These are phyloP conservation scores for Podila clonocystis DNA, from an alignment of 192 early-diverging fungal species.

Conservation along the genomic window DNA sequence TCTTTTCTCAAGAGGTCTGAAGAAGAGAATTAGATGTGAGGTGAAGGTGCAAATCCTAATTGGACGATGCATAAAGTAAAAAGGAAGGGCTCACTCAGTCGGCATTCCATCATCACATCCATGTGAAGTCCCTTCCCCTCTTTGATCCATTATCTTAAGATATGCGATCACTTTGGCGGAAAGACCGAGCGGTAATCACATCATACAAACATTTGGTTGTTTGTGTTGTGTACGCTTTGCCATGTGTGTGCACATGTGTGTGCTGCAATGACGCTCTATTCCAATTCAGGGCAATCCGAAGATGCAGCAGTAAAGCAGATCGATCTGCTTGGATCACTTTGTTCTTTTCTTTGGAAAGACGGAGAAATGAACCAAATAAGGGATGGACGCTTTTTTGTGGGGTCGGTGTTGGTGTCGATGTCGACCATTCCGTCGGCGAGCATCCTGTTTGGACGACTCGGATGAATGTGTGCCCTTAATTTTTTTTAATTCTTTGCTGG, in stretches of 20 bases:
- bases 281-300: slow-evolving; percentile 47
- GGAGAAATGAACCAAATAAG: too few relatives aligned
- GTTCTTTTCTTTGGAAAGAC: slow-evolving; percentile 8
- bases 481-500: too few relatives aligned
- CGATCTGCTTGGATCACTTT: too few relatives aligned
- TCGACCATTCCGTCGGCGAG: slow-evolving; percentile 20
- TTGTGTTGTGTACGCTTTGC: neutral
- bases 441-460: slow-evolving; percentile 18
- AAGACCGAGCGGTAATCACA: neutral
- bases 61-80: neutral
- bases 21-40: neutral
- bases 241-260: neutral
- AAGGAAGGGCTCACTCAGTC: slow-evolving; percentile 10
- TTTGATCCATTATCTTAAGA: too few relatives aligned
- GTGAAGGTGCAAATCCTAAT: neutral
- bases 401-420: neutral
- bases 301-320: slow-evolving; percentile 2
- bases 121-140: neutral
- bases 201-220: too few relatives aligned
- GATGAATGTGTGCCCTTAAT: too few relatives aligned
- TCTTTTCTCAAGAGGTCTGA: neutral
- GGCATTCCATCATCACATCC: slow-evolving; percentile 14
- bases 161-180: neutral
- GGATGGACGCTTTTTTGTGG: neutral
- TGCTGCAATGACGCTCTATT: neutral